Base-by-base conservation (phyloP, 345 rosid species). In the thale cress (Arabidopsis thaliana) region DNA sequence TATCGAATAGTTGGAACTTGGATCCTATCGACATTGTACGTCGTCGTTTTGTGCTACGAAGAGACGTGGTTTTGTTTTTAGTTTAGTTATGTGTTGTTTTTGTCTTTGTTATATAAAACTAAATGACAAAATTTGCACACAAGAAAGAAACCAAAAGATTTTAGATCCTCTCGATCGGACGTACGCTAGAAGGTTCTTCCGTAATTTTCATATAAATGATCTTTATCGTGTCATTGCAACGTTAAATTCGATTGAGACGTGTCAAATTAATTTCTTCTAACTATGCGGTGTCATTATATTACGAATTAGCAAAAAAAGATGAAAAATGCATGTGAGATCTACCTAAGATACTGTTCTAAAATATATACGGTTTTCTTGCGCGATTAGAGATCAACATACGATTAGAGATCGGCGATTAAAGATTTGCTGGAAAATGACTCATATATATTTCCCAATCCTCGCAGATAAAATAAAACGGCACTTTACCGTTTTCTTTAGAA, bases 241-340 rank as follows among this genome's bases (percentile, higher is more conserved):
- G 75, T 69, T 76, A 69, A 5, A 36, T 61, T 53, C 52, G 71
- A 69, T 36, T 33, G 58, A 69, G 80, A 76, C 69, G 42, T 76
- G 48, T 60, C 75, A 62, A 44, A 23, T 22, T 68, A 41, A 33
- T 16, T 25, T 58, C 24, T 66, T 66, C 52, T 37, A 48, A 48
- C 34, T 48, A 48, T 57, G 50, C 45, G 28, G 25, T 74, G 72
- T 46, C 51, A 38, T 38, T 11, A 46, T 57, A 32, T 46, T 14
- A 28, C 12, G 42, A 36, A 28, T 16, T 16, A 65, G 22, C 11
- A 16, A 23, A 14, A 12, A 22, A 22, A 11, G 2, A 11, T 16
- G 32, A 3, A 7, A 30, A 7, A 30, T 33, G 45, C 22, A 62
- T 72, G 34, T 53, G 16, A 16, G 20, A 16, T 41, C 20, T 62